A percentile compares a stretch with the other conserved stretches of the same genome.
Evolutionary conservation across 73 alveolate genomes (phyloP).

Genomic region (Paramecium sonneborni): DNA sequence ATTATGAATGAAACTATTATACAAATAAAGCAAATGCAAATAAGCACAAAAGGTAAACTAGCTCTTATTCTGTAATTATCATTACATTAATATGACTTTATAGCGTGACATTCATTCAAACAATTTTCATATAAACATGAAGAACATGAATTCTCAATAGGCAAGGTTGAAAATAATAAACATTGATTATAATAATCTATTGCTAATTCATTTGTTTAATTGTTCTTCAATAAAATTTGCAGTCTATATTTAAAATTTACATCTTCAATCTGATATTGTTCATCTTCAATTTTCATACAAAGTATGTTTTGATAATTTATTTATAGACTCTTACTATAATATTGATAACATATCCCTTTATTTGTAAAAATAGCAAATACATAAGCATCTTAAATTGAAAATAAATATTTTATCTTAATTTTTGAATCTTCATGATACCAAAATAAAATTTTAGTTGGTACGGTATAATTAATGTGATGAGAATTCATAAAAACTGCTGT

Average conservation of each 20-base stretch:
- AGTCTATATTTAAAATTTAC: background rate
- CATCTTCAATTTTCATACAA: background rate
- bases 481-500: background rate
- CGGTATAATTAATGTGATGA: background rate
- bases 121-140: background rate
- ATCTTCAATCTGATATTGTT: background rate
- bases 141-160: background rate
- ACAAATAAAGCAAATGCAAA: background rate
- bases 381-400: background rate
- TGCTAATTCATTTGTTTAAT: background rate
- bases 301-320: background rate
- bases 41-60: background rate
- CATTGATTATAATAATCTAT: background rate
- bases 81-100: background rate
- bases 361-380: background rate
- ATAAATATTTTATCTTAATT: background rate
- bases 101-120: background rate
- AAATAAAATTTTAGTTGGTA: background rate
- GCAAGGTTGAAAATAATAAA: background rate
- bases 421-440: slow-evolving; percentile 22
- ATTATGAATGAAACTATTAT: background rate
- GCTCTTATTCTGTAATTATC: background rate
- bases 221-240: background rate
- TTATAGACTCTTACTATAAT: background rate
- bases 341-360: background rate